Base-by-base conservation (phyloP, 2,329 filamentous ascomycete species). In the Sporothrix dimorphospora region DNA sequence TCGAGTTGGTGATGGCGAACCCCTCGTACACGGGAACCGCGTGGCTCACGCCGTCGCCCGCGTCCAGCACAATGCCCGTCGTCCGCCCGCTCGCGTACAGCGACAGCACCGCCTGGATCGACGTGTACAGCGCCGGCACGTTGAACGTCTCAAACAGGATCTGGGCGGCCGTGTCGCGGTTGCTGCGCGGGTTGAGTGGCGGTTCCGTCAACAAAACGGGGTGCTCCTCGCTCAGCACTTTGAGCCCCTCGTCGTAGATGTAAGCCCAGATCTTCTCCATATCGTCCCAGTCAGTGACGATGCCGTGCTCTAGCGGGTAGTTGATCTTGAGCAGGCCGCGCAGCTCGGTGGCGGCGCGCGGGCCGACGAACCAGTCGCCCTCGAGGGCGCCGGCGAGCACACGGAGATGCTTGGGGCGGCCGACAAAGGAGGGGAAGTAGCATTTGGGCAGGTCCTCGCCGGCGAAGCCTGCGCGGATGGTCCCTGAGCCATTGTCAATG, bases 241-340 rank as follows among this genome's bases (percentile, higher is more conserved):
- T 98, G 78, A 99, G 82, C 75, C 97, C 96, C 79, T 98, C 95
- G 72, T 93, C 93, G 81, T 98, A 99, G 70, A 99, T 94, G 79
- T 97, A 96, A 78, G 97, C 93, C 96, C 96, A 99, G 83, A 99
- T 99, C 84, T 94, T 91, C 85, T 99, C 96, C 96, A 99, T 99
- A 80, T 99, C 96, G 80, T 98, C 96, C 96, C 96, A 99, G 82
- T 99, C 94, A 77, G 96, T 99, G 75, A 99, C 96, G 78, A 99
- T 97, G 77, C 96, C 96, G 81, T 99, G 96, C 84, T 98, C 96
- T 71, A 99, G 85, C 59, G 96, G 96, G 81, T 98, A 98, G 76
- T 90, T 88, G 78, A 99, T 98, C 88, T 98, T 99, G 77, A 99
- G 87, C 74, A 99, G 85, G 3, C 96, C 96, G 79, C 95, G 90